These are phyloP conservation scores for Naganishia vaughanmartiniae DNA, from an alignment of 768 basidiomycete species.

Conservation along the genomic window DNA sequence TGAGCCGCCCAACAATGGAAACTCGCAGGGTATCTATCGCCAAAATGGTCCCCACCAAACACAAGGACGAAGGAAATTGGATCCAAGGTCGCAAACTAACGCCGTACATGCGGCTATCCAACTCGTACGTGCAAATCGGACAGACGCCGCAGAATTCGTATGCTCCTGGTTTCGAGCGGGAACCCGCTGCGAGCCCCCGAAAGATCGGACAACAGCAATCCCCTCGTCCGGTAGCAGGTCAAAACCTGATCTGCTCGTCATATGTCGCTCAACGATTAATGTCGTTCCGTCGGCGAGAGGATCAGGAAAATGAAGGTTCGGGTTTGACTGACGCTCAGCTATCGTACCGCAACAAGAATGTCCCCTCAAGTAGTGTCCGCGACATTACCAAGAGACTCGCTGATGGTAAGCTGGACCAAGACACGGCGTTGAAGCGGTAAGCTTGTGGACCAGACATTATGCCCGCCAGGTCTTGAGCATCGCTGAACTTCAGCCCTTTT, in stretches of 20 bases:
- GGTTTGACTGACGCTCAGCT: neutral
- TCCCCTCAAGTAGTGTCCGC: neutral
- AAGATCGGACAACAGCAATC: neutral
- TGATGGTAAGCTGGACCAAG: constrained; percentile 6
- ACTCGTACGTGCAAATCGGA: neutral
- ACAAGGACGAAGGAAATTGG: neutral
- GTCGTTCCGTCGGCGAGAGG: neutral
- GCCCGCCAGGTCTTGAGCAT: neutral
- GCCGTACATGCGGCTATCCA: neutral
- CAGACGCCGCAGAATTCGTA: constrained; percentile 8
- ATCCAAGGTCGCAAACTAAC: neutral
- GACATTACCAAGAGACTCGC: constrained; percentile 8
- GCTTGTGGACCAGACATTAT: neutral
- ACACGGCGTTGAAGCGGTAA: neutral
- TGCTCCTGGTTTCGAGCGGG: neutral
- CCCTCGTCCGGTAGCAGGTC: neutral
- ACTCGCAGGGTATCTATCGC: constrained; percentile 16
- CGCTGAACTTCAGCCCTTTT: neutral
- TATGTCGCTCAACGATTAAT: constrained; percentile 2
- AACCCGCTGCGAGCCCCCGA: neutral
- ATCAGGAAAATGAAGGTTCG: neutral
- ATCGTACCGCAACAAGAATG: neutral
- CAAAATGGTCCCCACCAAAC: neutral
- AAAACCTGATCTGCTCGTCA: neutral
- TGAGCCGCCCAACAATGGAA: neutral